Conservation (phyloP, 257 asterid genomes). For the Voacanga thouarsii region DNA sequence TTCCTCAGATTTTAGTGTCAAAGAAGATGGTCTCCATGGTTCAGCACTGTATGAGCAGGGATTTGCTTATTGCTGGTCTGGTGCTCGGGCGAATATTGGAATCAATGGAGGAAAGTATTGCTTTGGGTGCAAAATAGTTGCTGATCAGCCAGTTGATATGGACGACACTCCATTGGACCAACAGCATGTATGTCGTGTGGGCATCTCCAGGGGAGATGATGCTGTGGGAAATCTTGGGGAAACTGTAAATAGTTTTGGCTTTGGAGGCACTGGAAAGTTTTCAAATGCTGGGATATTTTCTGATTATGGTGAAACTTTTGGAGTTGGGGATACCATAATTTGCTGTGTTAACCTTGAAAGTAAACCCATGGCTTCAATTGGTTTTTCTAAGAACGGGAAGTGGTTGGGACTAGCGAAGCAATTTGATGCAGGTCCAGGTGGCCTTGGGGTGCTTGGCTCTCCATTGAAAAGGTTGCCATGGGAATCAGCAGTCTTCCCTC, state of each 20-base stretch:
- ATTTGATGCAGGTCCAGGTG: slow-evolving; percentile 48
- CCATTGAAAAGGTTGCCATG: slow-evolving; percentile 26
- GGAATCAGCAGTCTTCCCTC: slow-evolving; percentile 59
- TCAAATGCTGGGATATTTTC: slow-evolving; percentile 36
- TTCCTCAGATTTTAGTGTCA: slow-evolving; percentile 49
- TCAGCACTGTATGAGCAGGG: slow-evolving; percentile 50
- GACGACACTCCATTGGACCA: slow-evolving; percentile 45
- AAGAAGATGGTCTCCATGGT: slow-evolving; percentile 51
- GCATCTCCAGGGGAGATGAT: slow-evolving; percentile 60
- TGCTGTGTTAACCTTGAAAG: slow-evolving; percentile 51
- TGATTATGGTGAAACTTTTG: slow-evolving; percentile 46
- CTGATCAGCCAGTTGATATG: slow-evolving; percentile 48
- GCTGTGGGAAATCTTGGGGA: slow-evolving; percentile 51
- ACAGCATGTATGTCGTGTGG: slow-evolving; percentile 47
- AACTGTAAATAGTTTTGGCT: slow-evolving; percentile 47
- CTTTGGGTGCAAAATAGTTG: slow-evolving; percentile 56
- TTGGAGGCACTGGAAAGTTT: slow-evolving; percentile 53
- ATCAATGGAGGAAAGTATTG: slow-evolving; percentile 56
- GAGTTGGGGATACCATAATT: slow-evolving; percentile 50
- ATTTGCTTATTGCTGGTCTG: slow-evolving; percentile 75
- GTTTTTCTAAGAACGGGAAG: slow-evolving; percentile 55
- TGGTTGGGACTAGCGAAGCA: slow-evolving; percentile 54
- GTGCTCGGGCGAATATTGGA: slow-evolving; percentile 64
- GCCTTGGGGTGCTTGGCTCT: slow-evolving; percentile 38
- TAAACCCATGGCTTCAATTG: slow-evolving; percentile 47